These are phyloP conservation scores for Jimgerdemannia flammicorona DNA, from an alignment of 192 early-diverging fungal species.

Conservation along the genomic window DNA sequence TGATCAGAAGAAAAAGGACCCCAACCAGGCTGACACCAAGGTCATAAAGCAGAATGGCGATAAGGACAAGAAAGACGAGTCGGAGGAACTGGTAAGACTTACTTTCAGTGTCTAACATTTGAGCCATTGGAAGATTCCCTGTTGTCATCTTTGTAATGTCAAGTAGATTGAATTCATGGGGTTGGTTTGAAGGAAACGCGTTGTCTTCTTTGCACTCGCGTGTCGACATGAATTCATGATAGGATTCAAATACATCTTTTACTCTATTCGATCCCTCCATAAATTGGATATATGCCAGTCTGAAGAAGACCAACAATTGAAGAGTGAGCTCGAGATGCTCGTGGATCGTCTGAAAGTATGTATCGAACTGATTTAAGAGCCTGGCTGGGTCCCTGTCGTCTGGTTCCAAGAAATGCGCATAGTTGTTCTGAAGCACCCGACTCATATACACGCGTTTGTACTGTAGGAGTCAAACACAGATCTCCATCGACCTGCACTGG, in stretches of 20 bases:
- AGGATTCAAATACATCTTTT: not conserved
- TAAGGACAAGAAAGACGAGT: constrained; percentile 32
- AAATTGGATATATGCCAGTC: constrained; percentile 40
- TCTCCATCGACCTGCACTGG: constrained; percentile 84
- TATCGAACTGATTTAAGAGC: not conserved
- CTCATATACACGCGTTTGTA: not conserved
- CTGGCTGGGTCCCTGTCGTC: not conserved
- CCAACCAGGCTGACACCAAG: constrained; percentile 10
- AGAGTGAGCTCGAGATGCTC: constrained; percentile 91
- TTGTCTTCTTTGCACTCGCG: not conserved
- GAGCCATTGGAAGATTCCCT: no score
- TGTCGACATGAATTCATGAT: not conserved
- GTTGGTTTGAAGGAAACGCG: not conserved
- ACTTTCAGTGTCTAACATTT: not conserved
- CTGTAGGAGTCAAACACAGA: constrained; percentile 61
- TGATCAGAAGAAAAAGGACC: constrained; percentile 11
- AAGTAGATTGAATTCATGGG: not conserved
- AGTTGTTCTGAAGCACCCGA: no score
- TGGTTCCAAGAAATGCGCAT: no score
- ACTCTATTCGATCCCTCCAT: constrained; percentile 24
- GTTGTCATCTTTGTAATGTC: not conserved
- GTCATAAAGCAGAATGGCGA: constrained; percentile 15
- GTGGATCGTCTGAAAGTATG: constrained; percentile 86
- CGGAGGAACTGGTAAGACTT: constrained; percentile 39
- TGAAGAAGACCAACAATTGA: constrained; percentile 95